Evolutionary conservation across 305 asterid genomes (phyloP), one percentile per base, ranked within the genome.

Genomic region (Fraxinus floribunda): DNA sequence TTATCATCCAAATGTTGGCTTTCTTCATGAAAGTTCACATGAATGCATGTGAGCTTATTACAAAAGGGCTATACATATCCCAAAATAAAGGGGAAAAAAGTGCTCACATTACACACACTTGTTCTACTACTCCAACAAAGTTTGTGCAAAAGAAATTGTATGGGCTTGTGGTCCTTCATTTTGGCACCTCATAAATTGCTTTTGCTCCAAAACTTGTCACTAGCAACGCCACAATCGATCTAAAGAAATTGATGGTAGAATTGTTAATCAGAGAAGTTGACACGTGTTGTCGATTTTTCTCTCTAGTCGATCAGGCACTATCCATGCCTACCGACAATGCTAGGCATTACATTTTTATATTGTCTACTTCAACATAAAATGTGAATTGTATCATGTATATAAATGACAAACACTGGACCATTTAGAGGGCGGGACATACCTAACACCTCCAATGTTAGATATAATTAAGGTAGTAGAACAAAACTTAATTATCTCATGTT

Each of bases 11-110:
- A 52, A 36, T 18, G 74, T 52, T n/a, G 60, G 35, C 18, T 32
- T 78, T 78, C 32, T 11, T 78, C 71, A 30, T 26, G 30, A 64
- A 55, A 78, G 57, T 26, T 78, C 81, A 78, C 81, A 78, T 78
- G 81, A 71, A 30, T 60, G 75, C 81, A 78, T 57, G 78, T 68
- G 75, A 29, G 38, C 15, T 68, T 68, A 68, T 68, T 29, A 13
- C 10, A 68, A 68, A 68, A 68, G 75, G 38, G 18, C 7, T 29
- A 29, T 26, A 68, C 38, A 22, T 2, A 3, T 68, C 7, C 38
- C 18, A 68, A 46, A 29, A 68, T 68, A 29, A 68, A 68, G 74
- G 29, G 18, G 38, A 26, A 68, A 24, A 11, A 13, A 68, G 74
- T 68, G 38, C 18, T 9, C 74, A 24, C 74, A 24, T 68, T 62